phyloP scores from a whole-genome alignment of 2,329 filamentous ascomycete species.

The Ophiostoma sp. region DNA sequence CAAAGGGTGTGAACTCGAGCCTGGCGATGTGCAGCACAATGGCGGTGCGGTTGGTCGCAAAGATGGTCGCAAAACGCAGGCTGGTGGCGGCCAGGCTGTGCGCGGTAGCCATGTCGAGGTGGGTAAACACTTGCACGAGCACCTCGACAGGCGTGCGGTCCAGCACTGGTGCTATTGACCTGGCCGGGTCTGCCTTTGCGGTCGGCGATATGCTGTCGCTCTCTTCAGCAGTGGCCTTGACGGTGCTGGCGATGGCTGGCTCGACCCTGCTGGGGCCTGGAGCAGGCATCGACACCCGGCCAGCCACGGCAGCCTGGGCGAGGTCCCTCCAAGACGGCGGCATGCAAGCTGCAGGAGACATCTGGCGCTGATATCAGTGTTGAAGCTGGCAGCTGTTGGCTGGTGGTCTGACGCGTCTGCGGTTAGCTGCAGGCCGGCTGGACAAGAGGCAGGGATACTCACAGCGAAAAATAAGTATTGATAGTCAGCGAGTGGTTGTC shows the following conservation, averaged over 20 bases:
- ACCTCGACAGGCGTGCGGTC: conserved; percentile 41
- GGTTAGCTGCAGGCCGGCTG: neutral
- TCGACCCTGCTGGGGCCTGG: neutral
- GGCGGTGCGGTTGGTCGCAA: conserved; percentile 37
- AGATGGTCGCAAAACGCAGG: conserved; percentile 39
- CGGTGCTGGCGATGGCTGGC: neutral
- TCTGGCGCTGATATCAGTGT: neutral
- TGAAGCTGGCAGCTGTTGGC: neutral
- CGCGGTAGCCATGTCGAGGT: conserved; percentile 41
- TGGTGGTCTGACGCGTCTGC: neutral
- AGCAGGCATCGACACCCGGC: neutral
- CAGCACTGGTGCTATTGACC: conserved; percentile 26
- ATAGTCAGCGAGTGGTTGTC: neutral
- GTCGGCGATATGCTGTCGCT: neutral
- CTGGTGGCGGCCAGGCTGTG: conserved; percentile 38
- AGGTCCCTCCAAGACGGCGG: neutral
- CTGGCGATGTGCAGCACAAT: conserved; percentile 42
- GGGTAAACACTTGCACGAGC: conserved; percentile 44
- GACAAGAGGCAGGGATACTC: neutral
- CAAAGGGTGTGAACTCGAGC: conserved; percentile 42
- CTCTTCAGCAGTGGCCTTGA: neutral
- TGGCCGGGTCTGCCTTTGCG: neutral
- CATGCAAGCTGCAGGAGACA: neutral
- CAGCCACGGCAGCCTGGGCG: neutral
- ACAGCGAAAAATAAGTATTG: neutral